Percentiles rank a stretch among this genome's conserved stretches.
Conservation (phyloP, 768 basidiomycete species). For the Mycena maculata region DNA sequence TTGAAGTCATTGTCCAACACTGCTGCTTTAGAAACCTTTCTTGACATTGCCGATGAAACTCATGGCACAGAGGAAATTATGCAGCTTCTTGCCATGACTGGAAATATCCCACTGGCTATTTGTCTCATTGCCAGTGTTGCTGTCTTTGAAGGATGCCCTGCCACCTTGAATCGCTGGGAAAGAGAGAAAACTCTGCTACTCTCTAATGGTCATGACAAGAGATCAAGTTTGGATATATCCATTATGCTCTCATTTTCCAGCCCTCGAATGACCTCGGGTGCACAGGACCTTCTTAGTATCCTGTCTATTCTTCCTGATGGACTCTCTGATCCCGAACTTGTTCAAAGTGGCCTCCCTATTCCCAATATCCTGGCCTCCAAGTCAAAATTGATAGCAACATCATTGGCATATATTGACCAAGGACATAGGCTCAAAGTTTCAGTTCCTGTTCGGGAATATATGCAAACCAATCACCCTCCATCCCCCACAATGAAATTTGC, state of each 20-base stretch:
- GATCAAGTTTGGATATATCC: too few relatives aligned
- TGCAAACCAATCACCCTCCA: not conserved
- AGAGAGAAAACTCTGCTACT: too few relatives aligned
- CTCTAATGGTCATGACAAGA: too few relatives aligned
- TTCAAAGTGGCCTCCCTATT: not conserved
- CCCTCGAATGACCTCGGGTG: too few relatives aligned
- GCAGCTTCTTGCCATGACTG: not conserved
- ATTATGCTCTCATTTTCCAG: too few relatives aligned
- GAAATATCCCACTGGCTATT: conserved; percentile 15
- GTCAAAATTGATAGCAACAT: not conserved
- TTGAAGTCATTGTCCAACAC: not conserved
- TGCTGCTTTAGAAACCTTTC: conserved; percentile 5
- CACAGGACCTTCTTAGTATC: too few relatives aligned
- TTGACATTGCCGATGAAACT: conserved; percentile 7
- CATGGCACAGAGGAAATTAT: not conserved
- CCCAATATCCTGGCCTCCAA: not conserved
- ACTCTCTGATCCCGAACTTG: not conserved
- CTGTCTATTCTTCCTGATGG: conserved; percentile 18
- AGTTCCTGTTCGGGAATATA: conserved; percentile 5
- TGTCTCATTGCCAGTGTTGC: conserved; percentile 11
- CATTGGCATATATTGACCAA: conserved; percentile 3
- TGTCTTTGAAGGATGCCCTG: not conserved
- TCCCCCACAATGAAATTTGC: not conserved
- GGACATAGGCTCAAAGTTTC: not conserved
- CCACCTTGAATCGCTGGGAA: not conserved